These are phyloP conservation scores for Ramularia collo-cygni DNA, from an alignment of 2,329 filamentous ascomycete genomes.

Conservation along the genomic window DNA sequence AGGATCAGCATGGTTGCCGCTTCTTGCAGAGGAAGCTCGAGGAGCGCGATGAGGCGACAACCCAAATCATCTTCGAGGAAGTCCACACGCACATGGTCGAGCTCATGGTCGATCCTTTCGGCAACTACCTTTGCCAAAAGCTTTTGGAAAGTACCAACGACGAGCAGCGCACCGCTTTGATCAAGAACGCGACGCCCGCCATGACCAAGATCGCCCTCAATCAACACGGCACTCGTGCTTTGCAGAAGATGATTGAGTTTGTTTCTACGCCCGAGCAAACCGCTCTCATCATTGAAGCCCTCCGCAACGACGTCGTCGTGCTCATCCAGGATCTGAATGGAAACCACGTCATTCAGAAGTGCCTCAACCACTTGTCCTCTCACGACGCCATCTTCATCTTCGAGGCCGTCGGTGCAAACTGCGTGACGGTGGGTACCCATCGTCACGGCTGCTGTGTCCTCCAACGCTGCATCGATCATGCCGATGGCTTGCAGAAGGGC, in stretches of 20 bases:
- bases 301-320: constrained; percentile 78
- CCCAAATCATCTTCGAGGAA: constrained; percentile 91
- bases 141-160: constrained; percentile 91
- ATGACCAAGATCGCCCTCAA: constrained; percentile 93
- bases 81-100: constrained; percentile 91
- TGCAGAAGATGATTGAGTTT: constrained; percentile 99
- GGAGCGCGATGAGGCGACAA: constrained; percentile 72
- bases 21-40: constrained; percentile 97
- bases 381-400: constrained; percentile 94
- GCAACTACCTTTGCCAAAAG: constrained; percentile 99
- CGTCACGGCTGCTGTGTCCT: constrained; percentile 97
- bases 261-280: constrained; percentile 81
- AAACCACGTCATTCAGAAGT: constrained; percentile 99
- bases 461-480: constrained; percentile 96
- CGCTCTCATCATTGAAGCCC: constrained; percentile 75
- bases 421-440: constrained; percentile 88
- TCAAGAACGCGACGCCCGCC: constrained; percentile 78
- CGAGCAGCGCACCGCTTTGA: constrained; percentile 86
- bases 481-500: constrained; percentile 79
- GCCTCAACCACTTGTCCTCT: constrained; percentile 83
- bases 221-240: constrained; percentile 89
- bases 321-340: constrained; percentile 96
- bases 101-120: constrained; percentile 97
- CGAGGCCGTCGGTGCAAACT: constrained; percentile 79
- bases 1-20: constrained; percentile 95